phyloP scores from a whole-genome alignment of 768 basidiomycete genomes.

The Suillus weaverae region DNA sequence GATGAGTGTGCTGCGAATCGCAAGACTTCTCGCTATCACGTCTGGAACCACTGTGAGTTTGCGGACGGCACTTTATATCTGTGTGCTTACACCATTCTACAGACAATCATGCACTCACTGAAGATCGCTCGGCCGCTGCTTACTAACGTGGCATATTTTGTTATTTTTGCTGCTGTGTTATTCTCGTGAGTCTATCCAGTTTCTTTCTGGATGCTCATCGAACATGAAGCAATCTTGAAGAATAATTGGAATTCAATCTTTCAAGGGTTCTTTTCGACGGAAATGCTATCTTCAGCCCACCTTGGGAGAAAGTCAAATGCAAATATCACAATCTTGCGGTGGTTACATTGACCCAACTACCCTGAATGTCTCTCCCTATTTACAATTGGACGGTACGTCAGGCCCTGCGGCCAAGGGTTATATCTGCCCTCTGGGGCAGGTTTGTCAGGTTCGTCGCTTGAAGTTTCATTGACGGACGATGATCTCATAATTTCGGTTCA shows the following conservation, averaged over 20 bases:
- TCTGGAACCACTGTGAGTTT: conserved; percentile 82
- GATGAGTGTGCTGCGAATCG: conserved; percentile 79
- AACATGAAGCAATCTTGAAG: conserved; percentile 26
- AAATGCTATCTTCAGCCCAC: conserved; percentile 57
- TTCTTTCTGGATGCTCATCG: not conserved
- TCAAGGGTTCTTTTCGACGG: conserved; percentile 79
- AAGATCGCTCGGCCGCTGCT: conserved; percentile 91
- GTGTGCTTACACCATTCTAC: conserved; percentile 10
- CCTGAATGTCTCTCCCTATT: conserved; percentile 44
- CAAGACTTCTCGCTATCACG: conserved; percentile 82
- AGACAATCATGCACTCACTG: conserved; percentile 89
- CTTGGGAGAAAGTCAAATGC: conserved; percentile 50
- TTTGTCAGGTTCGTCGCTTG: conserved; percentile 61
- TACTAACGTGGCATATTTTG: conserved; percentile 87
- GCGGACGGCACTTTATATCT: not conserved
- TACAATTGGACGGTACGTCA: conserved; percentile 39
- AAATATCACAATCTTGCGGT: conserved; percentile 70
- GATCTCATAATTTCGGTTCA: conserved; percentile 25
- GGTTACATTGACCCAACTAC: conserved; percentile 69
- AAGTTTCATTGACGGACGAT: not conserved
- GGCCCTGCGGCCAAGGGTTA: conserved; percentile 68
- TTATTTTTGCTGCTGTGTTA: conserved; percentile 84
- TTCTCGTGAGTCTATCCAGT: conserved; percentile 63
- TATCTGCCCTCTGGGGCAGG: conserved; percentile 84
- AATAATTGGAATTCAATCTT: conserved; percentile 93